Conservation (phyloP, 1,284 basidiomycete species). For the Pseudozyma sp. region DNA sequence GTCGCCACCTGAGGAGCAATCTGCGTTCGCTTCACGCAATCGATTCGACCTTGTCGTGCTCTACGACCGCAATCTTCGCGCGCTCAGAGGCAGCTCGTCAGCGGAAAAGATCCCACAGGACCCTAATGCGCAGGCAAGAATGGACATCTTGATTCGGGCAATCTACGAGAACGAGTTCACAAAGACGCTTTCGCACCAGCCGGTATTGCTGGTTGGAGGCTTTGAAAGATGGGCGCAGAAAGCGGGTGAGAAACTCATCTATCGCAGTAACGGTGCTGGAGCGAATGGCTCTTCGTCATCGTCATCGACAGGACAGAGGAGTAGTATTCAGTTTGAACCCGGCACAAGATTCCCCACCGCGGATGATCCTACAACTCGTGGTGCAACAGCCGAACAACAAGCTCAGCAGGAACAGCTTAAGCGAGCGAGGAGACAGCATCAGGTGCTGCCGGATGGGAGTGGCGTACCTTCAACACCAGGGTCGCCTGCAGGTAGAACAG, state of each 20-base stretch:
- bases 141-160: slow-evolving; percentile 49
- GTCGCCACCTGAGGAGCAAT: slow-evolving; percentile 78
- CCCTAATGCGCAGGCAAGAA: slow-evolving; percentile 37
- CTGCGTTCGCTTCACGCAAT: slow-evolving; percentile 81
- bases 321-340: slow-evolving; percentile 45
- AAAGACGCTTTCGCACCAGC: slow-evolving; percentile 76
- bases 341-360: slow-evolving; percentile 41
- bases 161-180: slow-evolving; percentile 61
- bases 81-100: slow-evolving; percentile 26
- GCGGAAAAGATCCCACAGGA: slow-evolving; percentile 35
- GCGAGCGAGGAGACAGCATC: slow-evolving; percentile 43
- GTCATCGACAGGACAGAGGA: slow-evolving; percentile 5
- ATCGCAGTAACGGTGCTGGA: slow-evolving; percentile 50
- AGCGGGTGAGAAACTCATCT: slow-evolving; percentile 73
- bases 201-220: slow-evolving; percentile 87
- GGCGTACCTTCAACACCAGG: slow-evolving; percentile 13
- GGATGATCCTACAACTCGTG: slow-evolving; percentile 25
- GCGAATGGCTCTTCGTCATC: background rate
- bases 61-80: slow-evolving; percentile 76
- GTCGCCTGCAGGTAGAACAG: slow-evolving; percentile 18
- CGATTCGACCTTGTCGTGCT: slow-evolving; percentile 91
- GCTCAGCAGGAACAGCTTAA: slow-evolving; percentile 44
- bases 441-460: slow-evolving; percentile 34
- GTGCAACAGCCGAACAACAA: slow-evolving; percentile 20
- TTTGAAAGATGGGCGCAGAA: slow-evolving; percentile 83